Evolutionary conservation across 202 grass and related monocot genomes (phyloP).

Genomic region (Cymbopogon flexuosus): DNA sequence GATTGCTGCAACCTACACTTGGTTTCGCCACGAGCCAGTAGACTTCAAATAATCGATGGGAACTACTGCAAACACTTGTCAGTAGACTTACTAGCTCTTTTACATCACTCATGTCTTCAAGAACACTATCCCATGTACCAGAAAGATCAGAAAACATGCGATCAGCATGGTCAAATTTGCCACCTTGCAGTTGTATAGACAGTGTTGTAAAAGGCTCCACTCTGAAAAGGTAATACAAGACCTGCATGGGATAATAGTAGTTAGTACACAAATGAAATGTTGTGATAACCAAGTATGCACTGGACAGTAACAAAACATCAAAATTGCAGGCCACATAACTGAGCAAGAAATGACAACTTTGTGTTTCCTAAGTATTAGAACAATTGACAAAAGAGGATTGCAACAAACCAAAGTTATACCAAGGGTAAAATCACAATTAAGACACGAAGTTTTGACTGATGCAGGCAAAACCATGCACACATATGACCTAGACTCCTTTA

Average conservation of each 20-base stretch:
- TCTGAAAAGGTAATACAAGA: conserved; percentile 93
- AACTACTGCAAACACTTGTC: conserved; percentile 31
- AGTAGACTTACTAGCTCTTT: conserved; percentile 86
- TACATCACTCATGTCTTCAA: conserved; percentile 99
- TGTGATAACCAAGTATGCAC: conserved; percentile 7
- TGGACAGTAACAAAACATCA: conserved; percentile 11
- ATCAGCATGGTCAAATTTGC: conserved; percentile 99
- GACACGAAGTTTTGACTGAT: conserved; percentile 8
- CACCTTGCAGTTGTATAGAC: conserved; percentile 93
- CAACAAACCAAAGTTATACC: not conserved
- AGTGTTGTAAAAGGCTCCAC: conserved; percentile 97
- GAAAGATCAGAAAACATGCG: conserved; percentile 94
- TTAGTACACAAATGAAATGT: conserved; percentile 15
- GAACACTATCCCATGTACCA: conserved; percentile 90
- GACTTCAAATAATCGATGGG: conserved; percentile 6
- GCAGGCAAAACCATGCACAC: conserved; percentile 7
- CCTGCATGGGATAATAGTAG: conserved; percentile 39
- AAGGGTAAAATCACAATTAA: not conserved
- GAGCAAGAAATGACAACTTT: conserved; percentile 15
- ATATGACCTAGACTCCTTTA: conserved; percentile 4
- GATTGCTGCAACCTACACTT: conserved; percentile 13
- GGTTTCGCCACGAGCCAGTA: conserved; percentile 14
- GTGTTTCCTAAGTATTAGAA: conserved; percentile 20
- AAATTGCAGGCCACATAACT: conserved; percentile 7
- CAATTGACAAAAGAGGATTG: conserved; percentile 9